Evolutionary conservation across 2,329 filamentous ascomycete species (phyloP), one percentile per base, ranked within the genome.

Genomic region (Piedraia hortae): DNA sequence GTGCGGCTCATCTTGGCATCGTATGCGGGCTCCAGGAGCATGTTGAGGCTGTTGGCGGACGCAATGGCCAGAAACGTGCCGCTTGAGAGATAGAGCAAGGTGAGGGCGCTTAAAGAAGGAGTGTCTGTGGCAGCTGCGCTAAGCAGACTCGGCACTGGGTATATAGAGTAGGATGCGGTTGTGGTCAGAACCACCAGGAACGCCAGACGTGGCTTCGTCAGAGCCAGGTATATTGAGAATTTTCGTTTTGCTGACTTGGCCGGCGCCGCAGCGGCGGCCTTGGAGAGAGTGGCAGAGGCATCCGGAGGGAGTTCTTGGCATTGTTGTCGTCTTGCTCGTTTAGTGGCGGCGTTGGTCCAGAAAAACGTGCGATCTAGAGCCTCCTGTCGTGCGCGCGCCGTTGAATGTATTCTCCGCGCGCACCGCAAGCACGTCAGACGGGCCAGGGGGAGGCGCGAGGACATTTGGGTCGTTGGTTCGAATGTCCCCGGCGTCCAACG

Each of bases 1-100:
- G 85, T 97, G n/a, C 85, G 65, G 16, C 62, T 67, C 85, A 97
- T 97, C 37, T 72, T 65, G 20, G 78, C 75, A 44, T 97, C 85
- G 39, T 80, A 80, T 27, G 67, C 57, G 6, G 68, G 73, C 47
- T 97, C 85, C 47, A 91, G 78, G 26, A 91, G 64, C 85, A 97
- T 97, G 47, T 97, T 97, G 32, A 93, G 56, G 2, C 85, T 64
- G 43, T 97, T 97, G 19, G 85, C 85, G 27, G 72, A 75, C 19
- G 80, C 77, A n/a, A 65, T 73, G 43, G 75, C 85, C 10, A 91
- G 57, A 4, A 80, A 66, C 0, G 85, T 93, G 27, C 85, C 37
- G 3, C 64, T 64, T 1, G 82, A 90, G 22, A 97, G 64, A 52
- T 90, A 93, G 22, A 88, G 56, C 10, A 93, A 67, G 5, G 85